Evolutionary conservation across 768 basidiomycete genomes (phyloP).

Genomic region (Naganishia friedmannii): DNA sequence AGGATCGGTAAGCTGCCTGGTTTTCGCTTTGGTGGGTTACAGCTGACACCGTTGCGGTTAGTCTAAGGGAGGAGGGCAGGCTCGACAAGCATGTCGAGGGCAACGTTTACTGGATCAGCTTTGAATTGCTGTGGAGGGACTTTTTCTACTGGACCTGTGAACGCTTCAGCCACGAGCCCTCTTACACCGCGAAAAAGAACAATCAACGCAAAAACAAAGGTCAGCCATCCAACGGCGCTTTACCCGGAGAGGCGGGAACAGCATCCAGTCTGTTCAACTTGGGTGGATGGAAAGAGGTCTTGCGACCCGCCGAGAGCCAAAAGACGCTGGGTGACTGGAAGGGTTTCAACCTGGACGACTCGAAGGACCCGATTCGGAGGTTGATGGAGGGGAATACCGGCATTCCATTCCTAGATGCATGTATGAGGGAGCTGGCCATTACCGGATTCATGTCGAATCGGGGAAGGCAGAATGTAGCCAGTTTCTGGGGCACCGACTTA

Average conservation of each 20-base stretch:
- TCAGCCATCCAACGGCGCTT: neutral
- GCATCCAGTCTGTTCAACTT: slow-evolving; percentile 53
- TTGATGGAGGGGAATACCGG: slow-evolving; percentile 53
- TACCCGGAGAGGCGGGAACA: slow-evolving; percentile 24
- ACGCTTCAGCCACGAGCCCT: slow-evolving; percentile 35
- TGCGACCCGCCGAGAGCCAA: slow-evolving; percentile 41
- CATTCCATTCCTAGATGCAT: slow-evolving; percentile 55
- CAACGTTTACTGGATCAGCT: slow-evolving; percentile 53
- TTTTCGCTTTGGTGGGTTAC: slow-evolving; percentile 31
- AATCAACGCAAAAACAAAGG: slow-evolving; percentile 10
- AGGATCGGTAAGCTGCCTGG: slow-evolving; percentile 30
- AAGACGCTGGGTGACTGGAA: slow-evolving; percentile 38
- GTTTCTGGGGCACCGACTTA: slow-evolving; percentile 54
- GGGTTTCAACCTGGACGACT: slow-evolving; percentile 37
- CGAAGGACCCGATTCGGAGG: slow-evolving; percentile 41
- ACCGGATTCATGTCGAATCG: slow-evolving; percentile 56
- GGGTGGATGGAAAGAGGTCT: slow-evolving; percentile 51
- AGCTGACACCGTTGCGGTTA: slow-evolving; percentile 34
- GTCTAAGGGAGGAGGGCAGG: slow-evolving; percentile 39
- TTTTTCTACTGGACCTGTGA: slow-evolving; percentile 53
- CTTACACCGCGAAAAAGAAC: slow-evolving; percentile 16
- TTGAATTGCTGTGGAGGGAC: slow-evolving; percentile 56
- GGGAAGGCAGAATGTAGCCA: slow-evolving; percentile 56
- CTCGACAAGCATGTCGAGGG: slow-evolving; percentile 44
- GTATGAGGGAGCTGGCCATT: slow-evolving; percentile 51